Percentiles rank a stretch among this genome's conserved stretches.
Conservation (phyloP, 352 stramenopile genomes). For the Globisporangium ultimum region DNA sequence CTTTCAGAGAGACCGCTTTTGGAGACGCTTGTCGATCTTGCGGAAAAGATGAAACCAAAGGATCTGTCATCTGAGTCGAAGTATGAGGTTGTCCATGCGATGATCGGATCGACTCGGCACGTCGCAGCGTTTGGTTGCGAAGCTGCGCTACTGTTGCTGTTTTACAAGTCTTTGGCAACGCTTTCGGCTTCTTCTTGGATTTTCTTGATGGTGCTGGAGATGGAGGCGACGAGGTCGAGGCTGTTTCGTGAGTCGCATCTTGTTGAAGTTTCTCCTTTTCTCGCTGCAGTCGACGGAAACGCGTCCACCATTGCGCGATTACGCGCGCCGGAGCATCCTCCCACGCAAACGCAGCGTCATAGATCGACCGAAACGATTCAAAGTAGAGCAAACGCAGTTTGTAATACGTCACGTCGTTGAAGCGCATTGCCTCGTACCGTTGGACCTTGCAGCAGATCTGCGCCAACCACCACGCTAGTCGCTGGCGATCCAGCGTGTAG, state of each 20-base stretch:
- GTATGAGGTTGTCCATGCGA: too few species aligned
- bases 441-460: conserved; percentile 1
- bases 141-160: too few species aligned
- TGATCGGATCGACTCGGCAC: too few species aligned
- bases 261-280: not conserved
- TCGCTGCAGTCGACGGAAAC: not conserved
- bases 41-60: too few species aligned
- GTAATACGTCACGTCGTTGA: conserved; percentile 27
- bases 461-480: conserved; percentile 28
- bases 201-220: too few species aligned
- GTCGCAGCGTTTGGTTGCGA: too few species aligned
- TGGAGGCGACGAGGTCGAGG: too few species aligned
- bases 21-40: too few species aligned
- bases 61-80: too few species aligned
- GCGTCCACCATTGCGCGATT: conserved; percentile 35
- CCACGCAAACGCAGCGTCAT: conserved; percentile 32
- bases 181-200: too few species aligned
- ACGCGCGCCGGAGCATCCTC: conserved; percentile 24
- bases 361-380: conserved; percentile 29
- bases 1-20: too few species aligned
- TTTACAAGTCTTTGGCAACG: too few species aligned
- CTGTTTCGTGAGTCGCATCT: not conserved
- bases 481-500: conserved; percentile 16
- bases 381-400: conserved; percentile 27
- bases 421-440: conserved; percentile 6